Evolutionary conservation across 768 basidiomycete species (phyloP).

Genomic region (Hericium rajendrae): DNA sequence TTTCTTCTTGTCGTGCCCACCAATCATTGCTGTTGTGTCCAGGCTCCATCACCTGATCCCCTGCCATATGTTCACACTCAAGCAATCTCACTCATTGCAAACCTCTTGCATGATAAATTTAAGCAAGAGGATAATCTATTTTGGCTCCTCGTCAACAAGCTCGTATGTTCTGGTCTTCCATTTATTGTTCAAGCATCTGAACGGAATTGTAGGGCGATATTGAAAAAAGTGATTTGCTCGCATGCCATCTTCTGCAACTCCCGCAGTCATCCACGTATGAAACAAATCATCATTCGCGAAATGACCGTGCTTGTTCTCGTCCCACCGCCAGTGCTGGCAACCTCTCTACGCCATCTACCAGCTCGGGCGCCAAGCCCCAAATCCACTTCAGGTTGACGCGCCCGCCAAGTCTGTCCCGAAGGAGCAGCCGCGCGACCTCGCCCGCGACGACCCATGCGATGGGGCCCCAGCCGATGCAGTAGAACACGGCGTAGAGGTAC

Average conservation of each 20-base stretch:
- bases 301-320: too few species aligned
- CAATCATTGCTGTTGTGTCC: too few species aligned
- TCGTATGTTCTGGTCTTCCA: conserved; percentile 38
- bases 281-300: conserved; percentile 79
- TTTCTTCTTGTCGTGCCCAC: too few species aligned
- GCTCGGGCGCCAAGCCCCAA: conserved; percentile 14
- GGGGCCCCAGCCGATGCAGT: conserved; percentile 31
- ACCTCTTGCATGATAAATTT: conserved; percentile 78
- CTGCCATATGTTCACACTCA: conserved; percentile 84
- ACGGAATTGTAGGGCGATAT: conserved; percentile 79
- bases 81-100: conserved; percentile 65
- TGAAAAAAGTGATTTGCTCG: conserved; percentile 78
- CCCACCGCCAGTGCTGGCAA: too few species aligned
- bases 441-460: conserved; percentile 32
- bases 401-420: conserved; percentile 7
- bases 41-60: conserved; percentile 78
- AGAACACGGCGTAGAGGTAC: too few species aligned
- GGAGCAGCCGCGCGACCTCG: conserved; percentile 33
- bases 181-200: not conserved
- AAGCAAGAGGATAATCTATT: conserved; percentile 98
- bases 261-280: conserved; percentile 94
- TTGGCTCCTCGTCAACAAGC: conserved; percentile 86
- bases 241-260: conserved; percentile 81
- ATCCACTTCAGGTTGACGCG: conserved; percentile 45
- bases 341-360: conserved; percentile 14